These are phyloP conservation scores for Linnemannia schmuckeri DNA, from an alignment of 192 early-diverging fungal genomes.

Conservation along the genomic window DNA sequence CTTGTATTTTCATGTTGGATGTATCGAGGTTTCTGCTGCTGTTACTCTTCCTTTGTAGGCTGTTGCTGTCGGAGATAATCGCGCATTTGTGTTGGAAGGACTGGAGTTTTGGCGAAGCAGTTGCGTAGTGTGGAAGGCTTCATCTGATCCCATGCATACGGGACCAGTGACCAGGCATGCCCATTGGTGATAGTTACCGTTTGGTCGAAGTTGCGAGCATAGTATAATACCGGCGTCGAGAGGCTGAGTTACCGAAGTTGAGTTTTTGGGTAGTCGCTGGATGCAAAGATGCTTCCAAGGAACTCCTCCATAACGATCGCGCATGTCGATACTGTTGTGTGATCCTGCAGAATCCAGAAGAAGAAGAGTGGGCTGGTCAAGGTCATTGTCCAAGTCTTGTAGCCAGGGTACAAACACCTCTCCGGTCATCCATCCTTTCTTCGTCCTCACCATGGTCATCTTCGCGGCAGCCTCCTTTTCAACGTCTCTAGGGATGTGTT, in stretches of 20 bases:
- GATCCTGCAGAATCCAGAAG: no score
- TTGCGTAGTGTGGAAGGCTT: slow-evolving; percentile 2
- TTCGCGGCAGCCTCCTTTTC: no score
- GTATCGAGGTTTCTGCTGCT: background rate
- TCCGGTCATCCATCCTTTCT: no score
- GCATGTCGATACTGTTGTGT: no score
- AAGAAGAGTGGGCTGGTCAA: no score
- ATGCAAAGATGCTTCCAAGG: slow-evolving; percentile 24
- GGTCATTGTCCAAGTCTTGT: no score
- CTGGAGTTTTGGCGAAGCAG: slow-evolving; percentile 23
- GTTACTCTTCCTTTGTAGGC: slow-evolving; percentile 6
- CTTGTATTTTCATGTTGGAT: slow-evolving; percentile 2
- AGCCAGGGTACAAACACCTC: no score
- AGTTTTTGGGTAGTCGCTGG: slow-evolving; percentile 20
- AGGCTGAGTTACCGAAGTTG: slow-evolving; percentile 5
- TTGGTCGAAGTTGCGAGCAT: slow-evolving; percentile 22
- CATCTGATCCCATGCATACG: slow-evolving; percentile 18
- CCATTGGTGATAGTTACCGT: slow-evolving; percentile 7
- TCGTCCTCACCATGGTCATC: no score
- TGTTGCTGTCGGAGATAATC: background rate
- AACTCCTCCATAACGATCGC: no score
- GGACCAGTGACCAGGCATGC: slow-evolving; percentile 13
- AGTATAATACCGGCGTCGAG: background rate
- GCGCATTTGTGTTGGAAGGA: slow-evolving; percentile 21
- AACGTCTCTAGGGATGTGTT: no score